phyloP scores from a whole-genome alignment of 169 alveolate species.

The Haemoproteus tartakovskyi region DNA sequence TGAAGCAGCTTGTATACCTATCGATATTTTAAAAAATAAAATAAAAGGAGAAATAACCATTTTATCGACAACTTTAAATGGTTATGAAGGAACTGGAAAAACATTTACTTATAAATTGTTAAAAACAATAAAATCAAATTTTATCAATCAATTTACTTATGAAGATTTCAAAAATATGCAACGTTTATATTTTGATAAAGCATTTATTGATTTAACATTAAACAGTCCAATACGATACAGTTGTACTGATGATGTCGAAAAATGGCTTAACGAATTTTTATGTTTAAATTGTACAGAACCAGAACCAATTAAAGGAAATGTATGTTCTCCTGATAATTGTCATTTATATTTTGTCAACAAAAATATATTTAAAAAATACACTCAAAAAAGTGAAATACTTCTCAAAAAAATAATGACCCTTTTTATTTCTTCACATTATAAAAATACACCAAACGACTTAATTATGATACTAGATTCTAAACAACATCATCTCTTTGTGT shows the following conservation, averaged over 20 bases:
- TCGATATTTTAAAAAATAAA: conserved; percentile 92
- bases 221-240: conserved; percentile 98
- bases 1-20: conserved; percentile 99
- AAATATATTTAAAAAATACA: conserved; percentile 96
- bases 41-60: conserved; percentile 92
- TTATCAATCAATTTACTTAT: conserved; percentile 45
- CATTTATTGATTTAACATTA: conserved; percentile 61
- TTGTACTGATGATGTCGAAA: conserved; percentile 95
- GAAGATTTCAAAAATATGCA: conserved; percentile 25
- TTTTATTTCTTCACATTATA: conserved; percentile 97
- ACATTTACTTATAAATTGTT: conserved; percentile 95
- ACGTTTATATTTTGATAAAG: conserved; percentile 42
- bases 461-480: conserved; percentile 99
- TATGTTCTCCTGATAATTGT: conserved; percentile 93
- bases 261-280: conserved; percentile 94
- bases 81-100: conserved; percentile 99
- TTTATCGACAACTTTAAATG: conserved; percentile 97
- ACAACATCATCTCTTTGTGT: conserved; percentile 95
- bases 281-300: conserved; percentile 96
- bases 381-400: conserved; percentile 94
- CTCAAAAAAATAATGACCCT: conserved; percentile 93
- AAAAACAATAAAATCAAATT: conserved; percentile 80
- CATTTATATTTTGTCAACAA: conserved; percentile 95
- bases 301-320: conserved; percentile 77
- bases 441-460: conserved; percentile 99